Evolutionary conservation across 768 basidiomycete genomes (phyloP).

Genomic region (Boletales sp.): DNA sequence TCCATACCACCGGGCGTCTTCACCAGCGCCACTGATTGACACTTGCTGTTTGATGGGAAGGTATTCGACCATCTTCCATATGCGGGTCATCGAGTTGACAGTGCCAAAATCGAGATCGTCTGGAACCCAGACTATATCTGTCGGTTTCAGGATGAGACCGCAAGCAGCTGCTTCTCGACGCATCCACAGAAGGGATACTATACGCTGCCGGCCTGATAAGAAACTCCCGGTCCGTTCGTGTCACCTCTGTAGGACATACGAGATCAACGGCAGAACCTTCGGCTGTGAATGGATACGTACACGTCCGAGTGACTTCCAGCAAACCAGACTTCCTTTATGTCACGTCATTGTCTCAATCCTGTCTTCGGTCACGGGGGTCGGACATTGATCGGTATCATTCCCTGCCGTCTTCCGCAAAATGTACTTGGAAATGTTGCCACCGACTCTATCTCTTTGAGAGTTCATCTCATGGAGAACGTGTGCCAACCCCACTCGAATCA

Average conservation of each 20-base stretch:
- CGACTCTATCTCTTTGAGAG: constrained; percentile 5
- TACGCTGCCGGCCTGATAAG: constrained; percentile 20
- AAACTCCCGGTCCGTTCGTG: constrained; percentile 16
- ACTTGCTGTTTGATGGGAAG: constrained; percentile 22
- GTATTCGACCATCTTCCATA: constrained; percentile 15
- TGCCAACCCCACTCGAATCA: constrained; percentile 39
- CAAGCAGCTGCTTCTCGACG: constrained; percentile 23
- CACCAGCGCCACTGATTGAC: constrained; percentile 14
- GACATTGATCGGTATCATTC: neutral
- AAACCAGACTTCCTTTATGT: constrained; percentile 65
- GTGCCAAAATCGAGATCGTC: constrained; percentile 22
- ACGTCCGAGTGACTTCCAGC: constrained; percentile 41
- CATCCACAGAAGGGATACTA: constrained; percentile 34
- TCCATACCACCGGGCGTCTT: constrained; percentile 11
- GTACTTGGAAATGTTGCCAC: constrained; percentile 4
- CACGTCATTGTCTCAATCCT: neutral
- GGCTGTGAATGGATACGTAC: constrained; percentile 11
- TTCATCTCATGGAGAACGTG: constrained; percentile 27
- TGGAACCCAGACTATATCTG: constrained; percentile 22
- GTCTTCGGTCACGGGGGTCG: too few species aligned
- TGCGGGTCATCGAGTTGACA: constrained; percentile 14
- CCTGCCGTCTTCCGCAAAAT: neutral
- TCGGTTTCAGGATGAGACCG: constrained; percentile 25
- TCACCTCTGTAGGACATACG: constrained; percentile 13
- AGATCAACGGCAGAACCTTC: neutral